Percentiles rank a stretch among this genome's conserved stretches.
phyloP scores from a whole-genome alignment of 2,329 filamentous ascomycete species.

The Microsporum canis region DNA sequence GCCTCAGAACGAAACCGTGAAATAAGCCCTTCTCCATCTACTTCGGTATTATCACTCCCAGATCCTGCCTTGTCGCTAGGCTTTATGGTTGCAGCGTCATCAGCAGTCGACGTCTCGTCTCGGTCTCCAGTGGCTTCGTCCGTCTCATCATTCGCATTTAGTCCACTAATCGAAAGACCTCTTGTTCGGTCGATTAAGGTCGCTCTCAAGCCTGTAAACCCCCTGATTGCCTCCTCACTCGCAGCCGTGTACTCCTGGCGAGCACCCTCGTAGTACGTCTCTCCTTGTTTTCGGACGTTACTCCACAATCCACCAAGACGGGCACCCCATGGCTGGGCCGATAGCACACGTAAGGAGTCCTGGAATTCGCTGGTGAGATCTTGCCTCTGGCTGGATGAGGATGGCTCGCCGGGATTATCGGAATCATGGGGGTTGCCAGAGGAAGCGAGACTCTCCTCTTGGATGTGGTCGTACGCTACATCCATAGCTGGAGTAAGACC shows the following conservation, averaged over 20 bases:
- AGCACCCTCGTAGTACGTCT: slow-evolving; percentile 74
- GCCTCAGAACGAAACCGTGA: slow-evolving; percentile 66
- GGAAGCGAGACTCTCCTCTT: slow-evolving; percentile 60
- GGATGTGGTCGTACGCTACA: slow-evolving; percentile 92
- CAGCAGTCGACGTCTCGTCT: slow-evolving; percentile 20
- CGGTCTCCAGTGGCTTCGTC: slow-evolving; percentile 17
- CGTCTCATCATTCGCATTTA: slow-evolving; percentile 17
- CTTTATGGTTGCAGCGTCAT: slow-evolving; percentile 7
- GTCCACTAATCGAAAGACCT: slow-evolving; percentile 52
- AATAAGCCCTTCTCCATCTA: slow-evolving; percentile 52
- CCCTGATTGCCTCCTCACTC: slow-evolving; percentile 69
- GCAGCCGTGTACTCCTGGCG: slow-evolving; percentile 71
- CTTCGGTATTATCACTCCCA: slow-evolving; percentile 20
- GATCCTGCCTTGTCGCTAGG: slow-evolving; percentile 21
- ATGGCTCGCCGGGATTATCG: slow-evolving; percentile 36
- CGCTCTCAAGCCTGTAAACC: slow-evolving; percentile 58
- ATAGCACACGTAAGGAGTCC: slow-evolving; percentile 90
- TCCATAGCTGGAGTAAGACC: slow-evolving; percentile 54
- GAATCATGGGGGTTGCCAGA: slow-evolving; percentile 31
- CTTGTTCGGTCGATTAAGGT: slow-evolving; percentile 62
- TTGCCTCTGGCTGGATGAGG: slow-evolving; percentile 23
- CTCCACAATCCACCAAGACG: slow-evolving; percentile 79
- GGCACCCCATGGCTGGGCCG: slow-evolving; percentile 80
- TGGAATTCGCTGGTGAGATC: slow-evolving; percentile 79
- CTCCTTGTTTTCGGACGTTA: slow-evolving; percentile 88